phyloP scores from a whole-genome alignment of 805 yeast species.

The Teunomyces kruisii region DNA sequence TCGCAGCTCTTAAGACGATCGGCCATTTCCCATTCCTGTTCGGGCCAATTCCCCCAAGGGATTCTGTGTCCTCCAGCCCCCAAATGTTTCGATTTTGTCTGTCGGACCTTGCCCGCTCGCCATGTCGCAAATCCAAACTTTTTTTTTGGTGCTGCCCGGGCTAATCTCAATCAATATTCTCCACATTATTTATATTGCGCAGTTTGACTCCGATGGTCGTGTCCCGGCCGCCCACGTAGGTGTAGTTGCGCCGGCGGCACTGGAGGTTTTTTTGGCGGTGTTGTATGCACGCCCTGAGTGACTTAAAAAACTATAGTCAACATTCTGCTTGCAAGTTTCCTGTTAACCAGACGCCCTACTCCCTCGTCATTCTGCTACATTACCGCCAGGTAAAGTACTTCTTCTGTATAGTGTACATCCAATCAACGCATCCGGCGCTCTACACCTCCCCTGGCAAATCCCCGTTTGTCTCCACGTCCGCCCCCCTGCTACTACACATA shows the following conservation, averaged over 20 bases:
- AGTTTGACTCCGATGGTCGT: constrained; percentile 1
- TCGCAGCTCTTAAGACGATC: too few species aligned
- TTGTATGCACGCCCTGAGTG: constrained; percentile 5
- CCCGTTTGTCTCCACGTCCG: neutral
- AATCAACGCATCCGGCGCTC: neutral
- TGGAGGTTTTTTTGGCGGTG: neutral
- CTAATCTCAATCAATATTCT: neutral
- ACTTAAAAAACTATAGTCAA: constrained; percentile 5
- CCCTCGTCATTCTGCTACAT: constrained; percentile 1
- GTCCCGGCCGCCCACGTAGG: constrained; percentile 2
- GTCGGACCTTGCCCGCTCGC: too few species aligned
- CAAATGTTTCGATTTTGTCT: too few species aligned
- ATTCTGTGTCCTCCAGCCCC: too few species aligned
- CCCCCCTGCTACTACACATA: neutral
- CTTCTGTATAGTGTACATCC: neutral
- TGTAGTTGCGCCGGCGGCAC: neutral
- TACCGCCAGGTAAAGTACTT: constrained; percentile 1
- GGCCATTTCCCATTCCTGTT: too few species aligned
- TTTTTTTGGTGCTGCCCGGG: too few species aligned
- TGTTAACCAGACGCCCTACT: neutral
- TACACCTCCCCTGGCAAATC: neutral
- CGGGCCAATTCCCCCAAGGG: too few species aligned
- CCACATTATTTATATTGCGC: neutral
- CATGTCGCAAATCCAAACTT: too few species aligned
- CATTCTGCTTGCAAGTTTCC: constrained; percentile 1